Evolutionary conservation across 306 rosid genomes (phyloP), one percentile per base, ranked within the genome.

Genomic region (Aeschynomene evenia): DNA sequence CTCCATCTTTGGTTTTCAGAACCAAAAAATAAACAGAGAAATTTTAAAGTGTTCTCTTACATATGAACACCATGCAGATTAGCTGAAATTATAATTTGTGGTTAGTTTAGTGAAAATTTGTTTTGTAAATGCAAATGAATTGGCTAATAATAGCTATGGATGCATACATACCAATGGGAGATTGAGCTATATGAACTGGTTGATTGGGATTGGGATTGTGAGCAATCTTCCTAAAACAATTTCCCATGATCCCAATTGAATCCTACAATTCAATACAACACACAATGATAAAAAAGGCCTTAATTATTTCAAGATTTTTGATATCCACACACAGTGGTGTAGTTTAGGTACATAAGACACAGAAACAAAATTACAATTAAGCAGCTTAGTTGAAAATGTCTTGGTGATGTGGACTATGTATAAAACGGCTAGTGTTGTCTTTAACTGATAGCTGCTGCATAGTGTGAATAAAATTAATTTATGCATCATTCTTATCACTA

Each of bases 151-250:
- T 33, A 33, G 16, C 9, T 15, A 26, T 48, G 57, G 24, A 10
- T 19, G 21, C 39, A 79, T 33, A 78, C 39, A 79, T 33, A 78
- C 80, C 75, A 16, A 57, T 49, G 16, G 77, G 63, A 60, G 72
- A 52, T 43, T 51, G 51, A 53, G 64, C 66, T 29, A 51, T 31
- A 20, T 5, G 22, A 67, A 52, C 69, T 2, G 75, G 61, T 14
- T 51, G 72, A 64, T 43, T 72, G 15, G 83, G 72, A 64, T 43
- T 72, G 15, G 83, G 77, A 28, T 67, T 46, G 10, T 6, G 76
- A 65, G 37, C 0, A 33, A 1, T 7, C 37, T 53, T 74, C 60
- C 46, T 57, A 31, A 66, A 36, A 69, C 82, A 81, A 59, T 56
- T 64, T 62, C 82, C 88, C 83, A 81, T 81, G 39, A 53, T 51